These are phyloP conservation scores for Penicillium brasilianum DNA, from an alignment of 2,329 filamentous ascomycete species.

Conservation along the genomic window DNA sequence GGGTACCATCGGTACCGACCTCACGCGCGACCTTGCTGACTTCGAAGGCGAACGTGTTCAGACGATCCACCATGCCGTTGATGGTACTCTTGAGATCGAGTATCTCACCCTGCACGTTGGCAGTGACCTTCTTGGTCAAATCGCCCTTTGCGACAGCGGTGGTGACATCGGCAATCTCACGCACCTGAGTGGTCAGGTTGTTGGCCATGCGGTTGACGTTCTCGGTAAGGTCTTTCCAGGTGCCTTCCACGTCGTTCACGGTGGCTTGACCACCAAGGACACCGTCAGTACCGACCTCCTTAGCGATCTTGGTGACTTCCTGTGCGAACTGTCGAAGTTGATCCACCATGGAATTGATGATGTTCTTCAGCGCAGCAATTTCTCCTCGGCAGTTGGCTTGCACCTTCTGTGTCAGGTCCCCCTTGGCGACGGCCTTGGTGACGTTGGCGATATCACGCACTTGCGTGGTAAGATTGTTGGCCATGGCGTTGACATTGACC, in stretches of 20 bases:
- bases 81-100: slow-evolving; percentile 90
- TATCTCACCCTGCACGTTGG: slow-evolving; percentile 93
- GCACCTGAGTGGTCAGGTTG: slow-evolving; percentile 95
- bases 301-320: slow-evolving; percentile 94
- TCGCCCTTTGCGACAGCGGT: slow-evolving; percentile 94
- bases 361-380: slow-evolving; percentile 93
- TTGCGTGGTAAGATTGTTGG: slow-evolving; percentile 83
- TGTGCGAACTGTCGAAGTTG: slow-evolving; percentile 95
- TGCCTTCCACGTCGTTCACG: slow-evolving; percentile 94
- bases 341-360: slow-evolving; percentile 99
- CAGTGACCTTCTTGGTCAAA: slow-evolving; percentile 92
- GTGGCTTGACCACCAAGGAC: slow-evolving; percentile 92
- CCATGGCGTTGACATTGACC: slow-evolving; percentile 86
- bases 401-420: slow-evolving; percentile 95
- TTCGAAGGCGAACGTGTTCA: slow-evolving; percentile 68
- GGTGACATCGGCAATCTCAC: slow-evolving; percentile 95
- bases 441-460: slow-evolving; percentile 91
- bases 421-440: slow-evolving; percentile 72
- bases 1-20: slow-evolving; percentile 67
- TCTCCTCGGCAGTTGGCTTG: slow-evolving; percentile 90
- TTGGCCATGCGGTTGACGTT: slow-evolving; percentile 99
- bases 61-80: slow-evolving; percentile 69
- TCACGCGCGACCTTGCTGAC: slow-evolving; percentile 69
- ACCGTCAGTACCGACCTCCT: slow-evolving; percentile 95
- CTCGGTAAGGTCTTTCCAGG: slow-evolving; percentile 94